A percentile compares a stretch with the other conserved stretches of the same genome.
Evolutionary conservation across 1,139 yeast species (phyloP).

Genomic region (Petasospora fabianii): DNA sequence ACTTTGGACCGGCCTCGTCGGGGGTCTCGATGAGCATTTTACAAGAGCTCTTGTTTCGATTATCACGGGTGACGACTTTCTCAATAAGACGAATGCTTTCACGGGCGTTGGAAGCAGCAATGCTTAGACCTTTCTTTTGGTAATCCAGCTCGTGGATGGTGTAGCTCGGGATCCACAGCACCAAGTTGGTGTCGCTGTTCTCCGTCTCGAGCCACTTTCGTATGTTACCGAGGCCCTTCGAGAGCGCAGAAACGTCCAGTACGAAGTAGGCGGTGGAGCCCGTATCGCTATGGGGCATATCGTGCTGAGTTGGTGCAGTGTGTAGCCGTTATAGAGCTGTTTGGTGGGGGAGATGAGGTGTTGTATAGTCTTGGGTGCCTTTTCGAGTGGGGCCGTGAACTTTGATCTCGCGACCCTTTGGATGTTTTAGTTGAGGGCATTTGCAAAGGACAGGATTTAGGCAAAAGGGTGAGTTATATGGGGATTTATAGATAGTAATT

Average conservation of each 20-base stretch:
- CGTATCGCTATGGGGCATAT: neutral
- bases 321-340: neutral
- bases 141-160: slow-evolving; percentile 56
- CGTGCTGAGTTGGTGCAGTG: neutral
- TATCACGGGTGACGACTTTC: slow-evolving; percentile 31
- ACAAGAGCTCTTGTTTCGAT: slow-evolving; percentile 15
- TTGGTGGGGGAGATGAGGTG: too few species aligned
- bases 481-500: too few species aligned
- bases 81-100: slow-evolving; percentile 56
- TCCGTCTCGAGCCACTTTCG: slow-evolving; percentile 51
- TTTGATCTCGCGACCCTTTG: too few species aligned
- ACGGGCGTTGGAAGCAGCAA: slow-evolving; percentile 53
- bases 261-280: slow-evolving; percentile 34
- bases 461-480: too few species aligned
- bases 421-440: too few species aligned
- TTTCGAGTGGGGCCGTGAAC: too few species aligned
- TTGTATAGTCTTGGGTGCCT: too few species aligned
- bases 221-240: slow-evolving; percentile 56
- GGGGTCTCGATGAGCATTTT: slow-evolving; percentile 36
- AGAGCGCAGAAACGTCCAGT: slow-evolving; percentile 55
- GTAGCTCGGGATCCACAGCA: slow-evolving; percentile 46
- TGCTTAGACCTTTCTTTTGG: slow-evolving; percentile 50
- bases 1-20: slow-evolving; percentile 43
- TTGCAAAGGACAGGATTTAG: too few species aligned
- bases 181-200: slow-evolving; percentile 10